Conservation (phyloP, 768 basidiomycete genomes). For the Basidioascus undulatus region DNA sequence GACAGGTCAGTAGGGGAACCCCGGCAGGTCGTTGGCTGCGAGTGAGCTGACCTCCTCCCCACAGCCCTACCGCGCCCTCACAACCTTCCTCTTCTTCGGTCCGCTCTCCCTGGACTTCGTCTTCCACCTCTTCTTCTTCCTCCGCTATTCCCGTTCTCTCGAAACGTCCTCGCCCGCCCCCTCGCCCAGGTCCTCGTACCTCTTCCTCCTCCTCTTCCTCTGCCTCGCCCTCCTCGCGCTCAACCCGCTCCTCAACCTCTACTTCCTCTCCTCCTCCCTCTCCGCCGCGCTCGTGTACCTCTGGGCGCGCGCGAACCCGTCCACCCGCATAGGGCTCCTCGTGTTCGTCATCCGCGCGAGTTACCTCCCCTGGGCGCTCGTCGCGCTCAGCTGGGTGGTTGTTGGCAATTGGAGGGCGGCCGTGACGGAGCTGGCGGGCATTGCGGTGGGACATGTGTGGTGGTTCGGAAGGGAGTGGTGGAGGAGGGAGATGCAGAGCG, state of each 20-base stretch:
- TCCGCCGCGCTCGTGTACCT: slow-evolving; percentile 92
- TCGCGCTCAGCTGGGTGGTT: slow-evolving; percentile 47
- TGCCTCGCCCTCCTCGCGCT: not conserved
- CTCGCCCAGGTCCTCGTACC: slow-evolving; percentile 7
- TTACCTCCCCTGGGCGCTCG: slow-evolving; percentile 76
- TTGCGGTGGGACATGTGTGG: slow-evolving; percentile 62
- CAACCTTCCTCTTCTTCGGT: slow-evolving; percentile 93
- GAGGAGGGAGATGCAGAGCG: slow-evolving; percentile 66
- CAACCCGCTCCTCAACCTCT: slow-evolving; percentile 56
- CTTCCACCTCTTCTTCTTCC: slow-evolving; percentile 92
- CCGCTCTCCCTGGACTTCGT: slow-evolving; percentile 77
- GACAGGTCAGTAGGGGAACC: slow-evolving; percentile 30
- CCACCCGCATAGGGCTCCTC: slow-evolving; percentile 85
- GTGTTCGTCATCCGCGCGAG: slow-evolving; percentile 84
- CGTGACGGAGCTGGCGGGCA: slow-evolving; percentile 55
- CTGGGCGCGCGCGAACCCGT: slow-evolving; percentile 85
- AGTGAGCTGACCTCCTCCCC: not conserved
- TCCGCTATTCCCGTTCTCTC: not conserved
- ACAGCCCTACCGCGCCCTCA: slow-evolving; percentile 65
- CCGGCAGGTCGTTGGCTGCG: no score
- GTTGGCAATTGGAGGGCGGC: slow-evolving; percentile 68
- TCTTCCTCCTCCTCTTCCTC: not conserved
- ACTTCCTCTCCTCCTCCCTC: slow-evolving; percentile 75
- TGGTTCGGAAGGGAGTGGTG: slow-evolving; percentile 72
- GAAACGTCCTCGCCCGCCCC: slow-evolving; percentile 25